These are phyloP conservation scores for Coniella lustricola DNA, from an alignment of 2,329 filamentous ascomycete species.

Conservation along the genomic window DNA sequence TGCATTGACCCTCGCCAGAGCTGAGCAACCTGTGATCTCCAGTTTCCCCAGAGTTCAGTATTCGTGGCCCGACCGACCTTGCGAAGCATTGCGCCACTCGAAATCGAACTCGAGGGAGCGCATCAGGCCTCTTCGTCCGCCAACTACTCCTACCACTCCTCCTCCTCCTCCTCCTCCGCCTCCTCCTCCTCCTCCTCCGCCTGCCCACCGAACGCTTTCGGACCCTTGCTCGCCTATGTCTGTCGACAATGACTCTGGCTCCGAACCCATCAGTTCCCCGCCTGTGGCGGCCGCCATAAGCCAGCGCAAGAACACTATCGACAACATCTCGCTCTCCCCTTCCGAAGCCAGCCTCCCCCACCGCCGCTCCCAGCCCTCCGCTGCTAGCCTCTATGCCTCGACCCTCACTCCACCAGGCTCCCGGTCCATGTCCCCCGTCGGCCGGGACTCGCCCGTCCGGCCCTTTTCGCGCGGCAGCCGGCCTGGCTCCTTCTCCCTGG, in stretches of 20 bases:
- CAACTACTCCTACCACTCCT: not conserved
- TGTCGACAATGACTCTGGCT: conserved; percentile 14
- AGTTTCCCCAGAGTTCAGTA: too few relatives aligned
- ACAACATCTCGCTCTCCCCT: conserved; percentile 37
- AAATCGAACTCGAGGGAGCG: too few relatives aligned
- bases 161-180: too few relatives aligned
- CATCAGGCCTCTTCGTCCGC: too few relatives aligned
- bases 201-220: not conserved
- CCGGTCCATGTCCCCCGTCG: conserved; percentile 60
- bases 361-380: conserved; percentile 47
- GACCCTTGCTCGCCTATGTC: conserved; percentile 13
- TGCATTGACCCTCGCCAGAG: too few relatives aligned
- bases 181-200: not conserved
- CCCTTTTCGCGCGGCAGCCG: conserved; percentile 53
- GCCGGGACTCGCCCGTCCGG: conserved; percentile 50
- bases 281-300: conserved; percentile 56
- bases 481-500: conserved; percentile 38
- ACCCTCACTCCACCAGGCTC: conserved; percentile 63
- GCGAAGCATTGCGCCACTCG: too few relatives aligned
- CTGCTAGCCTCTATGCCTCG: conserved; percentile 57
- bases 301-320: conserved; percentile 53
- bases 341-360: conserved; percentile 48
- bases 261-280: conserved; percentile 34
- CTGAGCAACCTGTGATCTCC: too few relatives aligned
- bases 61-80: too few relatives aligned